phyloP scores from a whole-genome alignment of 371 early-diverging fungal genomes.

The Mucor plumbeus region DNA sequence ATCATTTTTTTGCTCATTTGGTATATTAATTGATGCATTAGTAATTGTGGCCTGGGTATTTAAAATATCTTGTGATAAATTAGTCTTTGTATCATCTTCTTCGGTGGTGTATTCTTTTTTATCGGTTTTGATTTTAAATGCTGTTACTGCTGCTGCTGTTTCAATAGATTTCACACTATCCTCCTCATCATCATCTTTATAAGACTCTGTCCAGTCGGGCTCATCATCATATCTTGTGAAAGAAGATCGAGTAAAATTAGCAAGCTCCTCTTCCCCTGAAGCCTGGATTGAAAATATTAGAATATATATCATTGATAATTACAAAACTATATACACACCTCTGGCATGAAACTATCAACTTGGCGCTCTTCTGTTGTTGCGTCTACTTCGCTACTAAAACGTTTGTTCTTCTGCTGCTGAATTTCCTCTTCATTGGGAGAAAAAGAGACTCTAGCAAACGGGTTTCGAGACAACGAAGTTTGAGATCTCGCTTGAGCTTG shows the following conservation, averaged over 20 bases:
- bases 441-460: slow-evolving; percentile 22
- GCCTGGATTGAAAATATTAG: not conserved
- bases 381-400: no score
- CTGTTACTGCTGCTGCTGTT: not conserved
- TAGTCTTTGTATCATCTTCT: not conserved
- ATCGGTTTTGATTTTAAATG: not conserved
- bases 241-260: slow-evolving; percentile 7
- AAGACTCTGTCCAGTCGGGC: slow-evolving; percentile 33
- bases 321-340: not conserved
- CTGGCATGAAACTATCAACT: not conserved
- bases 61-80: not conserved
- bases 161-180: not conserved
- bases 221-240: slow-evolving; percentile 25
- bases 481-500: not conserved
- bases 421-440: not conserved
- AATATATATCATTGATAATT: no score
- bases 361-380: not conserved
- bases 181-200: slow-evolving; percentile 18
- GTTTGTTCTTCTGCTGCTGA: no score
- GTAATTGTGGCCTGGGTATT: not conserved
- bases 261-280: slow-evolving; percentile 17
- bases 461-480: slow-evolving; percentile 18
- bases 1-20: not conserved
- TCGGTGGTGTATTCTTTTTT: not conserved
- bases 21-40: not conserved